Evolutionary conservation across 2,329 filamentous ascomycete species (phyloP).

Genomic region (Monosporascus sp.): DNA sequence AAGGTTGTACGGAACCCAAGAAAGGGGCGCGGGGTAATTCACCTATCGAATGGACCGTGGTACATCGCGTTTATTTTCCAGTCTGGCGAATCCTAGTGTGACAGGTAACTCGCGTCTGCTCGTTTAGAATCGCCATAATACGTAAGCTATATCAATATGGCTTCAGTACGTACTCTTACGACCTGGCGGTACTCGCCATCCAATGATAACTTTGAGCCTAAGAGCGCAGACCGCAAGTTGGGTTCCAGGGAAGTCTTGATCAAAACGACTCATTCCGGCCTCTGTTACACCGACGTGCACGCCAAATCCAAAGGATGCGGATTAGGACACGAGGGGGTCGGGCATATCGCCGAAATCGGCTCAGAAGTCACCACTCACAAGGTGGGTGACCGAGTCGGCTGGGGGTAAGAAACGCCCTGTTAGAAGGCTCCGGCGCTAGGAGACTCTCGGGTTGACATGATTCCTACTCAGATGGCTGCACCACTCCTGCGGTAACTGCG

Average conservation of each 20-base stretch:
- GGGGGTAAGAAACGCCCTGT: conserved; percentile 19
- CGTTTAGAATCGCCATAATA: no score
- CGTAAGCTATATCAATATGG: not conserved
- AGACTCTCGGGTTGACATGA: not conserved
- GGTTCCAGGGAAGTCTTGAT: conserved; percentile 40
- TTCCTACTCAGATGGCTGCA: conserved; percentile 2
- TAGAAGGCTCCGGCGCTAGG: not conserved
- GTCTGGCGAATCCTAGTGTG: no score
- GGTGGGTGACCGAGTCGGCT: conserved; percentile 29
- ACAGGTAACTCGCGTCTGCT: no score
- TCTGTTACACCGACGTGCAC: conserved; percentile 51
- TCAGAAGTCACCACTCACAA: conserved; percentile 23
- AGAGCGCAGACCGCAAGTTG: not conserved
- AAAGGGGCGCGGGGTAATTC: no score
- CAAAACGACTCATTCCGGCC: conserved; percentile 52
- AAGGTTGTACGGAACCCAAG: no score
- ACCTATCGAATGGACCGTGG: no score
- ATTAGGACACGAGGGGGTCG: conserved; percentile 34
- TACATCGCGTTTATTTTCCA: no score
- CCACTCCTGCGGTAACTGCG: conserved; percentile 26
- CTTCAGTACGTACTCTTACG: not conserved
- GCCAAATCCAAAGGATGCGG: conserved; percentile 14
- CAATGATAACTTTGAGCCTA: not conserved
- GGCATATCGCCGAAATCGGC: conserved; percentile 25
- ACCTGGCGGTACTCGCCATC: conserved; percentile 2